Percentiles rank a stretch among this genome's conserved stretches.
phyloP scores from a whole-genome alignment of 371 early-diverging fungal genomes.

The Blastocladiella emersonii region DNA sequence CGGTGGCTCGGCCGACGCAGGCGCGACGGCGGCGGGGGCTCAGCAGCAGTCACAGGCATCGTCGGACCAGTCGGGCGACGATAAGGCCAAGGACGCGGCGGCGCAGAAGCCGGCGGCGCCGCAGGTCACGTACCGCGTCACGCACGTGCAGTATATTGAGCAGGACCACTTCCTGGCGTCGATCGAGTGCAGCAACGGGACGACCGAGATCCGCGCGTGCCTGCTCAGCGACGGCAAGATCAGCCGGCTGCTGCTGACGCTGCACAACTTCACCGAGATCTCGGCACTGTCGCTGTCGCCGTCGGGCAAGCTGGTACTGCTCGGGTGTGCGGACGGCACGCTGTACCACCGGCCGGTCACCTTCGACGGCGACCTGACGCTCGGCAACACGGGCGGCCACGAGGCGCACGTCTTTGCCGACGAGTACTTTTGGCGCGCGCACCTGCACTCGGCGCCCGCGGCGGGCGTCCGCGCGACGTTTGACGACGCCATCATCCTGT shows the following conservation, averaged over 20 bases:
- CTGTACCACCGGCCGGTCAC: constrained; percentile 13
- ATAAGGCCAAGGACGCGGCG: background rate
- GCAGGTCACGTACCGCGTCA: constrained; percentile 20
- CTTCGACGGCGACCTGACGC: background rate
- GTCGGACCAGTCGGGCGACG: background rate
- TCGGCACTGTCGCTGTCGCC: constrained; percentile 19
- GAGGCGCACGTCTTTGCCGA: background rate
- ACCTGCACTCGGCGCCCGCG: constrained; percentile 13
- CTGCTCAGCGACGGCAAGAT: constrained; percentile 15
- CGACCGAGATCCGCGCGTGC: constrained; percentile 24
- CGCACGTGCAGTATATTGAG: constrained; percentile 19
- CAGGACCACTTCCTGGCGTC: constrained; percentile 29
- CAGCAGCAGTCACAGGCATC: background rate
- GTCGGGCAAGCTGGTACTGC: constrained; percentile 22
- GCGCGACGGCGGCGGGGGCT: background rate
- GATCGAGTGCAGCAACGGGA: constrained; percentile 10
- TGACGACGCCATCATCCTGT: constrained; percentile 27
- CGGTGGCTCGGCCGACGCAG: no score
- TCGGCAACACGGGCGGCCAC: background rate
- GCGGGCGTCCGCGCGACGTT: constrained; percentile 18
- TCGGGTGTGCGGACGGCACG: constrained; percentile 25
- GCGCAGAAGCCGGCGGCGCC: constrained; percentile 9
- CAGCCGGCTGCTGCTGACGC: constrained; percentile 24
- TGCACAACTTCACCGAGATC: constrained; percentile 13
- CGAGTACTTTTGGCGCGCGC: background rate